Base-by-base conservation (phyloP, 176 grass and related monocot species). In the Oryza rufipogon region DNA sequence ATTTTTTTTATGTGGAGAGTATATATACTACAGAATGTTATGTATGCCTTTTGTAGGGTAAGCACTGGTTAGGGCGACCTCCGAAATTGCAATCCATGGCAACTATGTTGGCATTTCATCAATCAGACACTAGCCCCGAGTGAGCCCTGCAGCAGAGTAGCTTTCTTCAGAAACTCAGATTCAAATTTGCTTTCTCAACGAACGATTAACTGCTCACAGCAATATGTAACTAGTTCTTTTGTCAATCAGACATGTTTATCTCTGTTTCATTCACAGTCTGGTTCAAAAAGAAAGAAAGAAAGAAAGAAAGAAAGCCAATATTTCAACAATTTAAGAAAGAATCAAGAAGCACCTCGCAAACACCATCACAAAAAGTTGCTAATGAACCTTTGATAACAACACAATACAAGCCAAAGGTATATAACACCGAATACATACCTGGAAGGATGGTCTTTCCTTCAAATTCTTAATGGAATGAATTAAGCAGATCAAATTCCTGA, bases 351-450 rank as follows among this genome's bases (percentile, higher is more conserved):
- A 36, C 20, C 69, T 48, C 34, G 20, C 47, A 69, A 14, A 74
- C 9, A 49, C 12, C 48, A 64, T 26, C 14, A 39, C 30, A 70
- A 16, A 61, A 58, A 58, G 54, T 58, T 58, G 54, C 6, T 58
- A 46, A 64, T 71, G 25, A 67, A 49, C 74, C 26, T n/a, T 60
- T 49, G 30, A 22, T 56, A 81, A 51, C 3, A 71, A 52, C 25
- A 49, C 26, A 51, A 30, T 7, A 17, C 66, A 83, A 34, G 54
- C 47, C 44, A 66, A 66, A n/a, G 44, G 23, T 47, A 30, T 13
- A 47, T 41, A 16, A 20, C 61, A 89, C 58, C 20, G 20, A 64
- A 70, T 51, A 3, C 58, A 85, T 85, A 87, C 84, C 78, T 78
- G 73, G 68, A 74, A 71, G 36, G 34, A 26, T 3, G 81, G 47